Evolutionary conservation across 2,329 filamentous ascomycete genomes (phyloP), one percentile per base, ranked within the genome.

Genomic region (Verticillium tricorpus): DNA sequence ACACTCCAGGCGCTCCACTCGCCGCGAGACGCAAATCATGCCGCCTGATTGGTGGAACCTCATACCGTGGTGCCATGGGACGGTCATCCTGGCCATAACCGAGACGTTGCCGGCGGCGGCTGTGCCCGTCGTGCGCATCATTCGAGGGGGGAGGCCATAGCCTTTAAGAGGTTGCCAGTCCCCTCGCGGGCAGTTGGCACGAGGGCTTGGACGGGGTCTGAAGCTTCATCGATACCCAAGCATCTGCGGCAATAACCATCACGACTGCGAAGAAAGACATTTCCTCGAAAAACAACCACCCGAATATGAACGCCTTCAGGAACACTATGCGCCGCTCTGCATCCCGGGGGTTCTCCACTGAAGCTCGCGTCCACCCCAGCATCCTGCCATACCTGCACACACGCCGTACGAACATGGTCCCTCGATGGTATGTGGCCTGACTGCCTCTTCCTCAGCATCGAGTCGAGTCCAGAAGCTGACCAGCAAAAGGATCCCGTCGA

Each of bases 341-440:
- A 25, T 66, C 69, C 1, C 68, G 72, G 61, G 63, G 65, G 56
- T 74, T 76, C 67, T 74, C 74, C 55, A 72, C 73, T 28, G 70
- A 73, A 28, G 71, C 73, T 39, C 72, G 68, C 56, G 71, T 74
- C 52, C 70, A 75, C 60, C 72, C 72, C 32, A 70, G 66, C 65
- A 70, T 72, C 67, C 69, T 75, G 45, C 70, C 71, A 37, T 70
- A 72, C 59, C 62, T 74, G 56, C 71, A 69, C 56, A 72, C 70
- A 37, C 68, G 70, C 9, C 68, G 54, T 70, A 58, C 70, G 71
- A 58, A 70, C 70, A 59, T 67, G 67, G 40, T 64, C 64, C 35
- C 61, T 35, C 62, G 58, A 65, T 35, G 17, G 60, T 11, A 64
- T 66, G 40, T 35, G 34, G 34, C 34, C 34, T 35, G 34, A 35